Percentiles rank a stretch among this genome's conserved stretches.
These are phyloP conservation scores for Paramecium octaurelia DNA, from an alignment of 73 alveolate genomes.

Conservation along the genomic window DNA sequence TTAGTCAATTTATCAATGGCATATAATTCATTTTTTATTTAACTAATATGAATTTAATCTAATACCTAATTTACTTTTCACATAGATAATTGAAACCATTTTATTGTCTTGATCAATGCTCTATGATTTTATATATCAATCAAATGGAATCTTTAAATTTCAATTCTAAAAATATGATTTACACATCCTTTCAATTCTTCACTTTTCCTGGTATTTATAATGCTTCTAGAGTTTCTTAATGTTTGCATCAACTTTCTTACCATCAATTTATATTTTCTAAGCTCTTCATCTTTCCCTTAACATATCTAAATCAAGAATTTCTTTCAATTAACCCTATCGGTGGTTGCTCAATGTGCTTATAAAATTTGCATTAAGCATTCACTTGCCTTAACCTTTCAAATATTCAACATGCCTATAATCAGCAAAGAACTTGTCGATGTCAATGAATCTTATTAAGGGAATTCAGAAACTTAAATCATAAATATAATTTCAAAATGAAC, in stretches of 20 bases:
- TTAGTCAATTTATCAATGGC: conserved; percentile 88
- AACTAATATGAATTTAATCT: conserved; percentile 19
- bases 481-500: background rate
- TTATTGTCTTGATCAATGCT: conserved; percentile 86
- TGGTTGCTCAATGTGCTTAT: conserved; percentile 24
- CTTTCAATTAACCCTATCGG: conserved; percentile 48
- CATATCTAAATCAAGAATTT: conserved; percentile 31
- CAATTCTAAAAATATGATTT: conserved; percentile 70
- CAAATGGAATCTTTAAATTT: conserved; percentile 84
- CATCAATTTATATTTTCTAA: conserved; percentile 72
- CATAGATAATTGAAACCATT: conserved; percentile 79
- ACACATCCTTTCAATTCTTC: conserved; percentile 87
- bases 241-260: conserved; percentile 83
- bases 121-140: conserved; percentile 86
- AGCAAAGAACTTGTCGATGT: background rate
- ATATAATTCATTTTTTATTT: conserved; percentile 73
- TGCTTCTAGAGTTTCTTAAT: conserved; percentile 65
- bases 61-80: conserved; percentile 81
- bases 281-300: conserved; percentile 68
- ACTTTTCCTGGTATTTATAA: conserved; percentile 67
- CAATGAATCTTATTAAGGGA: background rate
- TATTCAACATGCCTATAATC: background rate
- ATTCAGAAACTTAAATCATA: conserved; percentile 43
- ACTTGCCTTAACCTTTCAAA: conserved; percentile 45
- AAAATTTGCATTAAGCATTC: conserved; percentile 32